phyloP scores from a whole-genome alignment of 2,329 filamentous ascomycete species.

The Alternaria sp. region DNA sequence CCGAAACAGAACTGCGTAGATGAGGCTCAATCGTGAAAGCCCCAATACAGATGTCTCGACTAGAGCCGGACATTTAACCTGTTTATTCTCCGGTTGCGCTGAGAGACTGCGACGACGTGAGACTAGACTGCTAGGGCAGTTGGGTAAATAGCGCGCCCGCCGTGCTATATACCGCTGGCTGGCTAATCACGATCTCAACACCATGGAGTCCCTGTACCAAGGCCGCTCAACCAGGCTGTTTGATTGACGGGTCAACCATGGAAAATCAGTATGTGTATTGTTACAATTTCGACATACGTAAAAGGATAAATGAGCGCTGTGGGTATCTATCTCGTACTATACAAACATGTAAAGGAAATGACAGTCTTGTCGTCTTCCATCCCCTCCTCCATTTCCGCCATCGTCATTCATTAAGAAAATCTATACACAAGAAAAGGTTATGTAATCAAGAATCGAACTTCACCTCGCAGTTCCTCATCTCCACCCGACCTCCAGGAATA shows the following conservation, averaged over 20 bases:
- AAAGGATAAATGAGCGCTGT: conserved; percentile 7
- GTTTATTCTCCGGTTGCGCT: conserved; percentile 18
- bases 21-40: conserved; percentile 22
- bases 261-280: neutral
- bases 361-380: conserved; percentile 5
- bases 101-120: conserved; percentile 6
- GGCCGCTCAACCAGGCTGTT: neutral
- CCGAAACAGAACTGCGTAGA: conserved; percentile 26
- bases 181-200: conserved; percentile 1
- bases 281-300: neutral
- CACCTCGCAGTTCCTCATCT: neutral
- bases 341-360: conserved; percentile 6
- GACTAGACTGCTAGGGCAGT: conserved; percentile 8
- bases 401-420: neutral
- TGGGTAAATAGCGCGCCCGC: conserved; percentile 9
- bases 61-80: conserved; percentile 28
- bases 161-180: neutral
- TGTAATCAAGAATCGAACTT: conserved; percentile 9
- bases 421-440: conserved; percentile 12
- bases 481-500: conserved; percentile 57
- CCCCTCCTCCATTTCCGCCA: neutral
- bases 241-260: neutral
- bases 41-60: conserved; percentile 4
- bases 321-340: conserved; percentile 17
- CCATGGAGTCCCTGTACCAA: conserved; percentile 1